Evolutionary conservation across 805 yeast genomes (phyloP).

Genomic region (Starmerella scarabaei): DNA sequence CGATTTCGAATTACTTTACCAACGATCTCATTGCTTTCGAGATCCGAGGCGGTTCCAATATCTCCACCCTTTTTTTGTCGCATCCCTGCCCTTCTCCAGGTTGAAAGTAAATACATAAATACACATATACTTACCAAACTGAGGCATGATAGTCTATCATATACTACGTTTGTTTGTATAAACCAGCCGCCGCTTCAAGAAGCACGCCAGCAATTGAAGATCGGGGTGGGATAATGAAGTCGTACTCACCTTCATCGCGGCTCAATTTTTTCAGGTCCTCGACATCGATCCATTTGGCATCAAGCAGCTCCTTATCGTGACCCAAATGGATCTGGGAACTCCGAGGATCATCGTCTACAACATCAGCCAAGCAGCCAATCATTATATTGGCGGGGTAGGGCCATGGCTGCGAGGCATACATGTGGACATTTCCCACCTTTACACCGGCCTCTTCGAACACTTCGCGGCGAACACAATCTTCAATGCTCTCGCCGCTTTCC

Average conservation of each 20-base stretch:
- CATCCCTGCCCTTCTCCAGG: no score
- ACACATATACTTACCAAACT: background rate
- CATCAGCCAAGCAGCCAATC: slow-evolving; percentile 89
- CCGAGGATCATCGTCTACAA: slow-evolving; percentile 37
- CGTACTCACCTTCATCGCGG: slow-evolving; percentile 13
- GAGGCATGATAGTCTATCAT: no score
- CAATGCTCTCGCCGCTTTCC: slow-evolving; percentile 90
- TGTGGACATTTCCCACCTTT: slow-evolving; percentile 40
- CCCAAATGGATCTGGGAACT: slow-evolving; percentile 42
- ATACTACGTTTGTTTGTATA: background rate
- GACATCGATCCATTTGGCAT: slow-evolving; percentile 73
- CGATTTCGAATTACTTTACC: slow-evolving; percentile 24
- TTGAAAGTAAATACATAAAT: background rate
- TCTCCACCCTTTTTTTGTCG: slow-evolving; percentile 1
- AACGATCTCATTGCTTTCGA: slow-evolving; percentile 23
- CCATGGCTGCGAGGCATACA: slow-evolving; percentile 86
- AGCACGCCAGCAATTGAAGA: slow-evolving; percentile 28
- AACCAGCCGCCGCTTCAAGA: slow-evolving; percentile 20
- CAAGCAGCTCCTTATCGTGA: slow-evolving; percentile 75
- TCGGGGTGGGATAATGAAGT: slow-evolving; percentile 24
- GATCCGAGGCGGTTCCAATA: slow-evolving; percentile 22
- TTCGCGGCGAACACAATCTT: slow-evolving; percentile 75
- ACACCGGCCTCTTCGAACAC: slow-evolving; percentile 96
- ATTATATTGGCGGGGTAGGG: slow-evolving; percentile 89
- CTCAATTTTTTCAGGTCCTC: slow-evolving; percentile 36